Evolutionary conservation across 2,329 filamentous ascomycete species (phyloP).

Genomic region (Arachnomyces sp.): DNA sequence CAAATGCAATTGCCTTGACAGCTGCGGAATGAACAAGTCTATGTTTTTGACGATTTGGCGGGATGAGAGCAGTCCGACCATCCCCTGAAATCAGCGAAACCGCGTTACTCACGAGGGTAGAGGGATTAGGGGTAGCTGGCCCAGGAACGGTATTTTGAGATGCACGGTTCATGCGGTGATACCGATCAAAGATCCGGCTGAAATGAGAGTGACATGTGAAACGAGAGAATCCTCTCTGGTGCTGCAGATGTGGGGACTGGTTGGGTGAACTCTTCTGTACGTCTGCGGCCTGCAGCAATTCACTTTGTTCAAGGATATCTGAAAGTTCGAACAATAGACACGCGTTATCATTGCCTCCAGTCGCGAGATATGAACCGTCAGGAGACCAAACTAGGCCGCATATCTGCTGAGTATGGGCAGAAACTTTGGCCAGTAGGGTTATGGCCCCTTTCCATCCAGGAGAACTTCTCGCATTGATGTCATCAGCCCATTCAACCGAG

Average conservation of each 20-base stretch:
- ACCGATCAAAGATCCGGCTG: constrained; percentile 18
- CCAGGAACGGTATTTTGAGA: constrained; percentile 22
- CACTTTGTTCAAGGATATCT: constrained; percentile 41
- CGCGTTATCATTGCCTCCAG: constrained; percentile 85
- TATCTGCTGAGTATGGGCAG: constrained; percentile 78
- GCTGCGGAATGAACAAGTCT: constrained; percentile 75
- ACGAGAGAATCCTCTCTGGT: constrained; percentile 17
- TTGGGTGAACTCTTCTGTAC: not conserved
- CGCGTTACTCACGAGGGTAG: constrained; percentile 18
- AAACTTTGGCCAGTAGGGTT: constrained; percentile 68
- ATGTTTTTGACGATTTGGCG: constrained; percentile 56
- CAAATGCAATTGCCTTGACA: constrained; percentile 94
- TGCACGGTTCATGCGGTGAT: constrained; percentile 17
- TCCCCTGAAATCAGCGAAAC: constrained; percentile 23
- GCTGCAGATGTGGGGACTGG: not conserved
- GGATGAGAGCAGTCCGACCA: constrained; percentile 43
- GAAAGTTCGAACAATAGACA: constrained; percentile 72
- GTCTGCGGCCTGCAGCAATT: not conserved
- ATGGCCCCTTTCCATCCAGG: constrained; percentile 64
- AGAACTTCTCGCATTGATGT: constrained; percentile 57
- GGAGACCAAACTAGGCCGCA: constrained; percentile 86
- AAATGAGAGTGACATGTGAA: constrained; percentile 13
- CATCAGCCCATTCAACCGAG: constrained; percentile 69
- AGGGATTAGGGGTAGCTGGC: constrained; percentile 11
- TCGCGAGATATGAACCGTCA: constrained; percentile 69